Evolutionary conservation across 805 yeast species (phyloP), one percentile per base, ranked within the genome.

Genomic region (Soucietia sequanensis): DNA sequence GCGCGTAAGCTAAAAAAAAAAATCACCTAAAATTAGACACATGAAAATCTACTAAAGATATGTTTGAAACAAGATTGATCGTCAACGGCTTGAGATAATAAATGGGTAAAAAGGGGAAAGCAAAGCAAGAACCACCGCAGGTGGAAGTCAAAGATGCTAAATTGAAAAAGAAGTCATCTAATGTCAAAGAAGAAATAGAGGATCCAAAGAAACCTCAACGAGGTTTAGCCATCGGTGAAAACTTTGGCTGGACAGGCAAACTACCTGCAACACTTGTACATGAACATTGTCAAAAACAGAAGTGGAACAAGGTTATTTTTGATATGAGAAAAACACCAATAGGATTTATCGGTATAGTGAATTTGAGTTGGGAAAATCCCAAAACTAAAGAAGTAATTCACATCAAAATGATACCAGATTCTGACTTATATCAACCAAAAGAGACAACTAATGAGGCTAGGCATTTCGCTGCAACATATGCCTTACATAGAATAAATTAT

Each of bases 221-320:
- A 39, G 74, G 74, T 3, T 44, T 61, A 20, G 68, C 57, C 14
- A 58, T 68, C 20, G 72, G 71, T 10, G 81, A 84, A 11, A 75
- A 83, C 23, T 65, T 80, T 29, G 87, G 91, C 19, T 89, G 96
- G 96, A 89, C 96, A 0, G 99, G 99, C 1, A 91, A 91, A 50
- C 67, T 91, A 11, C 98, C 99, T 0, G 88, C 85, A 2, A 80
- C 93, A 0, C 60, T 91, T 12, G 70, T 91, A 4, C 87, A 87
- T 50, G 99, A 91, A 52, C 82, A 80, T 44, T 84, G 93, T 43
- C 96, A 87, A 56, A 84, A 82, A 54, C 79, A 76, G 39, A 87
- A 88, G 59, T 91, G 99, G 99, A 83, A 81, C 39, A 82, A 81
- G 45, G 95, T 87, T 3, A 80, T 75, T 15, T 86, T 87, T 46